Evolutionary conservation across 768 basidiomycete species (phyloP).

Genomic region (Pholiota conissans): DNA sequence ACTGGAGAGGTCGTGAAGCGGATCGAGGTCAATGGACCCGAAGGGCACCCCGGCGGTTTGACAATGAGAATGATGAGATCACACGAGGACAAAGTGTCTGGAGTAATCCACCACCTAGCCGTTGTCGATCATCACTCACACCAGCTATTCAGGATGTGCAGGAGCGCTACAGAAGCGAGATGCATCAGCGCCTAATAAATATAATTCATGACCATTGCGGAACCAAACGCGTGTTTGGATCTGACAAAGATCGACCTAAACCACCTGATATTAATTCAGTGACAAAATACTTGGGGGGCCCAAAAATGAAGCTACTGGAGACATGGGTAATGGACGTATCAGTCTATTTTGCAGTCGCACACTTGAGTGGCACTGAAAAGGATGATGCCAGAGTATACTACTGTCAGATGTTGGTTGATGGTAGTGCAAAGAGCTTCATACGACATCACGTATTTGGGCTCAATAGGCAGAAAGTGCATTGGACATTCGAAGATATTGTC

Average conservation of each 20-base stretch:
- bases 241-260: background rate
- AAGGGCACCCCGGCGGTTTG: background rate
- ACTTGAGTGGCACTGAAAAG: slow-evolving; percentile 3
- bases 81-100: background rate
- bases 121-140: background rate
- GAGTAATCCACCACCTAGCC: background rate
- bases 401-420: background rate
- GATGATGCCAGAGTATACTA: background rate
- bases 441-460: background rate
- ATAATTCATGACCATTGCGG: background rate
- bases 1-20: background rate
- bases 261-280: background rate
- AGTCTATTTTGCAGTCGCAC: background rate
- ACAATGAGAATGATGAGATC: background rate
- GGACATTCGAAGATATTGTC: slow-evolving; percentile 1
- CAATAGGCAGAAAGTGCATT: background rate
- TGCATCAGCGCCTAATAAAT: background rate
- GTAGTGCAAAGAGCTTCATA: background rate
- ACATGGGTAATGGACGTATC: background rate
- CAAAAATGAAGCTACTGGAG: background rate
- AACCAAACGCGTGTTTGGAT: background rate
- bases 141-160: background rate
- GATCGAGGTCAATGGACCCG: background rate
- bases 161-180: background rate
- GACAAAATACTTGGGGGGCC: background rate